These are phyloP conservation scores for Gossypium ekmanianum DNA, from an alignment of 345 rosid genomes.

Conservation along the genomic window DNA sequence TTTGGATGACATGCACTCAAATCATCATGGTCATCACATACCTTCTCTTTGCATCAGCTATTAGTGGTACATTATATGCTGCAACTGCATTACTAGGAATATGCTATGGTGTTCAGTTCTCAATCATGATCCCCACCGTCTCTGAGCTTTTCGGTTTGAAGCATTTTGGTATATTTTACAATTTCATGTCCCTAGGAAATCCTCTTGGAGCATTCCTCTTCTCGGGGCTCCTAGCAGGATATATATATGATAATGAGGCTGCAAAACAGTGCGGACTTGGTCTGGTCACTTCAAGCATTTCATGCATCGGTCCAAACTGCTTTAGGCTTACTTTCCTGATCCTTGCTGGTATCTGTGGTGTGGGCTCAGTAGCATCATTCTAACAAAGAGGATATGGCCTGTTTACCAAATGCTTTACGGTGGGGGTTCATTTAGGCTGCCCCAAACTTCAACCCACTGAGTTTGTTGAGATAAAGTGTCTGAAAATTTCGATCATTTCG, in stretches of 20 bases:
- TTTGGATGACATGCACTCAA: conserved; percentile 57
- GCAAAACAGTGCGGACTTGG: conserved; percentile 43
- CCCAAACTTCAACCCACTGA: conserved; percentile 37
- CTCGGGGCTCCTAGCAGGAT: conserved; percentile 63
- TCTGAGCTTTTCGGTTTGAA: conserved; percentile 65
- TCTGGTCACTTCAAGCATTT: conserved; percentile 25
- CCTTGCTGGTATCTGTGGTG: conserved; percentile 45
- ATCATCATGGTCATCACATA: conserved; percentile 46
- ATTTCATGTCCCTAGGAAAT: conserved; percentile 59
- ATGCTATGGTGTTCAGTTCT: conserved; percentile 62
- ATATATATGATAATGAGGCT: conserved; percentile 50
- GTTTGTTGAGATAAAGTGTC: neutral
- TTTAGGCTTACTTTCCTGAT: conserved; percentile 60
- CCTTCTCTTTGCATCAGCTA: conserved; percentile 55
- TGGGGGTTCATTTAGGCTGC: conserved; percentile 55
- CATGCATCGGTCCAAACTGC: conserved; percentile 61
- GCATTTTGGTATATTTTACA: conserved; percentile 54
- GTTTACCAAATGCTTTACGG: conserved; percentile 59
- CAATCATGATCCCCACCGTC: conserved; percentile 61
- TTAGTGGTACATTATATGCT: conserved; percentile 41
- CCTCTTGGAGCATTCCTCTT: conserved; percentile 63
- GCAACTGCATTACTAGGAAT: conserved; percentile 61
- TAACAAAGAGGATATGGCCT: conserved; percentile 48
- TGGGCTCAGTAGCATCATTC: conserved; percentile 39
- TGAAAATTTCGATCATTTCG: neutral